Percentiles rank a stretch among this genome's conserved stretches.
Conservation (phyloP, 805 yeast species). For the Myxozyma nipponensis region DNA sequence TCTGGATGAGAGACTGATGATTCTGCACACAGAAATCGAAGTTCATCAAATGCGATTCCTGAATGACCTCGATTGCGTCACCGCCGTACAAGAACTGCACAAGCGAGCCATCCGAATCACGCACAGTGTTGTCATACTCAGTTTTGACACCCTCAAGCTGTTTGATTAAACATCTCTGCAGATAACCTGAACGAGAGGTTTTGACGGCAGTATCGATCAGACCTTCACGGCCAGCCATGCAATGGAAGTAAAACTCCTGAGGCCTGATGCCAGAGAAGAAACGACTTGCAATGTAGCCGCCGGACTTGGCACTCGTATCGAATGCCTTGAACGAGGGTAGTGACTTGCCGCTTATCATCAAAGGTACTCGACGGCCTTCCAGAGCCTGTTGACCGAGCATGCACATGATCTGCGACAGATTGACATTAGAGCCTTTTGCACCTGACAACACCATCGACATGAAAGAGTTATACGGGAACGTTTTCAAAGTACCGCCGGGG, state of each 20-base stretch:
- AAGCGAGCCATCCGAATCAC: slow-evolving; percentile 92
- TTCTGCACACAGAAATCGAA: slow-evolving; percentile 91
- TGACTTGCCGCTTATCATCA: slow-evolving; percentile 97
- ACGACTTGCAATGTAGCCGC: slow-evolving; percentile 95
- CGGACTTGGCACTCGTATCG: slow-evolving; percentile 97
- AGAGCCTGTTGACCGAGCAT: slow-evolving; percentile 97
- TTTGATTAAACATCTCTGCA: slow-evolving; percentile 96
- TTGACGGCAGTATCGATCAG: slow-evolving; percentile 98
- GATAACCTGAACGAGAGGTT: slow-evolving; percentile 95
- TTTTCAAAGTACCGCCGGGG: slow-evolving; percentile 93
- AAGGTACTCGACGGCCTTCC: slow-evolving; percentile 99
- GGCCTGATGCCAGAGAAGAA: slow-evolving; percentile 97
- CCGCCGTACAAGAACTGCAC: slow-evolving; percentile 95
- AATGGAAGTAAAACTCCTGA: slow-evolving; percentile 98
- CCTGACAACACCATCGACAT: slow-evolving; percentile 99
- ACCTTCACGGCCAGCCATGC: slow-evolving; percentile 99
- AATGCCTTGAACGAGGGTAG: slow-evolving; percentile 94
- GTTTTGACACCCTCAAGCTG: slow-evolving; percentile 96
- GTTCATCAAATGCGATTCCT: slow-evolving; percentile 90
- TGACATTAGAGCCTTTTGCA: slow-evolving; percentile 98
- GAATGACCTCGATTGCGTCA: slow-evolving; percentile 89
- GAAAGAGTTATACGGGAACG: slow-evolving; percentile 94
- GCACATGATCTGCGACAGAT: slow-evolving; percentile 99
- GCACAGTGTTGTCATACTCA: slow-evolving; percentile 88
- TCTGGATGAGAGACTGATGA: slow-evolving; percentile 76